Evolutionary conservation across 176 grass and related monocot genomes (phyloP).

Genomic region (Thalia dealbata): DNA sequence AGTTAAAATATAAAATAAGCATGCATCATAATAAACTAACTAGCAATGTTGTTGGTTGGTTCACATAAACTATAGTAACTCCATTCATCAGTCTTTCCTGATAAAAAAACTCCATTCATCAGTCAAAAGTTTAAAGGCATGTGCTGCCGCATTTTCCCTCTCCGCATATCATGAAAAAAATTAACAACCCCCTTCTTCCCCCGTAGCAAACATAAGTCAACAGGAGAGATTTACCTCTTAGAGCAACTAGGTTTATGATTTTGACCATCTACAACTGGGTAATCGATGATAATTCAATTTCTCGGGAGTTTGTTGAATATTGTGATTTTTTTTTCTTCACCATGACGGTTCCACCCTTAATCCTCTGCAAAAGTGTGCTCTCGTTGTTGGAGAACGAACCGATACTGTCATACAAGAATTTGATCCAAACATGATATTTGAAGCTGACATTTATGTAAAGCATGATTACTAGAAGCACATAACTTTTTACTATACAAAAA

Average conservation of each 20-base stretch:
- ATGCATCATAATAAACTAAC: too few species aligned
- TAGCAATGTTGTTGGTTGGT: too few species aligned
- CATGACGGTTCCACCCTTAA: constrained; percentile 20
- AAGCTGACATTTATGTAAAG: neutral
- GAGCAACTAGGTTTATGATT: constrained; percentile 69
- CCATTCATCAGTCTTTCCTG: neutral
- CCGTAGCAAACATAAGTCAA: neutral
- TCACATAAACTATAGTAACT: too few species aligned
- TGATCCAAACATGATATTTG: neutral
- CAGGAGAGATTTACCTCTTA: constrained; percentile 53
- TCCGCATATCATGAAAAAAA: too few species aligned
- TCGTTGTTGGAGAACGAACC: constrained; percentile 7
- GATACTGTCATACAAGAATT: neutral
- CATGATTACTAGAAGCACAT: too few species aligned
- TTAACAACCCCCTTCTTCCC: neutral
- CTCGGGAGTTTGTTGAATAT: constrained; percentile 8
- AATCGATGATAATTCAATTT: constrained; percentile 78
- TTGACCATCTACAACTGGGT: constrained; percentile 48
- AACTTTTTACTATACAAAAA: too few species aligned
- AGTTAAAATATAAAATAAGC: too few species aligned
- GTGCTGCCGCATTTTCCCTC: neutral
- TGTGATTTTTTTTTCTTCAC: constrained; percentile 18
- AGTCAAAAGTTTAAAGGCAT: neutral
- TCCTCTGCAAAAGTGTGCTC: constrained; percentile 13
- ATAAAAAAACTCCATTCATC: neutral